Evolutionary conservation across 768 basidiomycete genomes (phyloP).

Genomic region (Mycena galopus): DNA sequence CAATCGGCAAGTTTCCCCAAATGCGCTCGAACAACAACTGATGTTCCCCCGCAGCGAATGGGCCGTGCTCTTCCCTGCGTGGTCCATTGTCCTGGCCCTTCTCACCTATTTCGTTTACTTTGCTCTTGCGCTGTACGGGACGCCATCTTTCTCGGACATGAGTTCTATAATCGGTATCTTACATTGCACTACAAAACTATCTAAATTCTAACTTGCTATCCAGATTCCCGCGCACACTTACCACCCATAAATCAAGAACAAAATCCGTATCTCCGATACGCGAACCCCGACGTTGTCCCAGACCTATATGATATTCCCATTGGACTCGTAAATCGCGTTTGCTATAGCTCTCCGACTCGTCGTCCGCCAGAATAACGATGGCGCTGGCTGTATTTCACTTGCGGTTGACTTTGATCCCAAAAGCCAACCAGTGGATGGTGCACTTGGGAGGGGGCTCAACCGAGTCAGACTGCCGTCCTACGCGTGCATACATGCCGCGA

Average conservation of each 20-base stretch:
- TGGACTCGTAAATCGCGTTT: slow-evolving; percentile 81
- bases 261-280: slow-evolving; percentile 65
- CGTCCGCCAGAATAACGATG: neutral
- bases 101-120: slow-evolving; percentile 85
- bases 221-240: slow-evolving; percentile 71
- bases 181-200: neutral
- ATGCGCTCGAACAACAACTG: slow-evolving; percentile 11
- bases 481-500: neutral
- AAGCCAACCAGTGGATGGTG: slow-evolving; percentile 7
- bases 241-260: slow-evolving; percentile 52
- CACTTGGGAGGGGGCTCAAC: neutral
- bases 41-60: slow-evolving; percentile 73
- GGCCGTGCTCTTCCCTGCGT: slow-evolving; percentile 86
- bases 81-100: slow-evolving; percentile 76
- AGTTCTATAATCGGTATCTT: slow-evolving; percentile 74
- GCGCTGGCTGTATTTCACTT: neutral
- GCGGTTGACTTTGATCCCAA: too few species aligned
- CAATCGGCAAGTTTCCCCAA: slow-evolving; percentile 67
- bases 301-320: slow-evolving; percentile 88
- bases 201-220: slow-evolving; percentile 12
- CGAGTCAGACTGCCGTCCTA: neutral
- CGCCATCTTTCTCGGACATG: slow-evolving; percentile 78
- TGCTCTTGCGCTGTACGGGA: slow-evolving; percentile 77
- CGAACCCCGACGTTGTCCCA: slow-evolving; percentile 63
- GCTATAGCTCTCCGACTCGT: slow-evolving; percentile 54